Evolutionary conservation across 192 early-diverging fungal genomes (phyloP).

Genomic region (Rhizoclosmatium sp.): DNA sequence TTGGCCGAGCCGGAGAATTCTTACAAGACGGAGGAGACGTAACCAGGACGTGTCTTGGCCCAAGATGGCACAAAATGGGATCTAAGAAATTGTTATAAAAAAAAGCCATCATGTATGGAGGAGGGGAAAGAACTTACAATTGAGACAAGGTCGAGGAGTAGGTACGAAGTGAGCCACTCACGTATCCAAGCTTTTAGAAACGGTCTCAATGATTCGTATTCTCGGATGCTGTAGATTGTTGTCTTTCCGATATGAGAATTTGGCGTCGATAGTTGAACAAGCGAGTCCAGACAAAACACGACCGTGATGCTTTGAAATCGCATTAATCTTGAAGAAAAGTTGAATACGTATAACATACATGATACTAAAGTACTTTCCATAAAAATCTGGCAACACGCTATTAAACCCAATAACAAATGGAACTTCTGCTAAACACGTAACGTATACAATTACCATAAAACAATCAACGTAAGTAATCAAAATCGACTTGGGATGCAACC

Average conservation of each 20-base stretch:
- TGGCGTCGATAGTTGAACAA: not conserved
- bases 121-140: conserved; percentile 2
- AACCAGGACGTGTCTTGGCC: not conserved
- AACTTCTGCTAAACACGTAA: not conserved
- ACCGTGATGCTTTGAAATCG: not conserved
- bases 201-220: conserved; percentile 2
- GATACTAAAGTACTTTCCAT: not conserved
- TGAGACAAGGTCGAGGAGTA: conserved; percentile 19
- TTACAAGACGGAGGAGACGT: not conserved
- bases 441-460: not conserved
- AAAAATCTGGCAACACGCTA: not conserved
- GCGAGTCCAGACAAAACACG: not conserved
- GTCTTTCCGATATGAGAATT: not conserved
- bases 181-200: not conserved
- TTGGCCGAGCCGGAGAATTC: not conserved
- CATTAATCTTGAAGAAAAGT: not conserved
- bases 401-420: not conserved
- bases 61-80: not conserved
- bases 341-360: not conserved
- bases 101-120: not conserved
- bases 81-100: conserved; percentile 36
- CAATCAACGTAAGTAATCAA: not conserved
- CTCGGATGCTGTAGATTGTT: not conserved
- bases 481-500: conserved; percentile 13
- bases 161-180: not conserved